Evolutionary conservation across 108 stramenopile genomes (phyloP).

Genomic region (Skeletonema marinoi): DNA sequence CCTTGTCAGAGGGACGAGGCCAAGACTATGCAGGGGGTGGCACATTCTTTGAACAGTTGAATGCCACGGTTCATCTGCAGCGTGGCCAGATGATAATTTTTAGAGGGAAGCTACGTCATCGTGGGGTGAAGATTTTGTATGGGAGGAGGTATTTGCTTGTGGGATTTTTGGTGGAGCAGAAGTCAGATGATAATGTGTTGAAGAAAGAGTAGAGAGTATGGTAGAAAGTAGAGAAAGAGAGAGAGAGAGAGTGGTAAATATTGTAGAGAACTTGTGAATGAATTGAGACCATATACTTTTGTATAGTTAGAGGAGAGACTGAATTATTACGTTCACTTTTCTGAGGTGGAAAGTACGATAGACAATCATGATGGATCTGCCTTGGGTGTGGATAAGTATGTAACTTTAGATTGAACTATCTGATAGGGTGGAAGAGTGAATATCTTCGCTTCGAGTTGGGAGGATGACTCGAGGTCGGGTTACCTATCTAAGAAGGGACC

Average conservation of each 20-base stretch:
- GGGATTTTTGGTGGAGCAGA: slow-evolving; percentile 67
- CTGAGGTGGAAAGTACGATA: too few relatives aligned
- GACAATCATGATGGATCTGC: too few relatives aligned
- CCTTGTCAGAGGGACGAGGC: slow-evolving; percentile 69
- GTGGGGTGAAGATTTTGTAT: slow-evolving; percentile 64
- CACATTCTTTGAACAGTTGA: slow-evolving; percentile 72
- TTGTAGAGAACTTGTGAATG: too few relatives aligned
- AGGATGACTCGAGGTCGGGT: too few relatives aligned
- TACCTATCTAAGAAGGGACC: too few relatives aligned
- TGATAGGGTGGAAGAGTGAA: too few relatives aligned
- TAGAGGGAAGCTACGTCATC: slow-evolving; percentile 75
- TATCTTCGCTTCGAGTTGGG: too few relatives aligned
- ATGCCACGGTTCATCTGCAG: slow-evolving; percentile 67
- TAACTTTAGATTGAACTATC: too few relatives aligned
- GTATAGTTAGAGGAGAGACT: too few relatives aligned
- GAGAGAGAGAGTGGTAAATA: background rate
- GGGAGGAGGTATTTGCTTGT: slow-evolving; percentile 75
- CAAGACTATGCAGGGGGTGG: slow-evolving; percentile 77
- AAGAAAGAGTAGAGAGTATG: background rate
- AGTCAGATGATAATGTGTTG: background rate
- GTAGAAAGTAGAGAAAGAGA: background rate
- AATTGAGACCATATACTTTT: too few relatives aligned
- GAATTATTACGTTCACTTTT: too few relatives aligned
- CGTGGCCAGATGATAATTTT: slow-evolving; percentile 71
- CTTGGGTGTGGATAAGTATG: too few relatives aligned